Base-by-base conservation (phyloP, 805 yeast genomes). In the Kazachstania psychrophila region DNA sequence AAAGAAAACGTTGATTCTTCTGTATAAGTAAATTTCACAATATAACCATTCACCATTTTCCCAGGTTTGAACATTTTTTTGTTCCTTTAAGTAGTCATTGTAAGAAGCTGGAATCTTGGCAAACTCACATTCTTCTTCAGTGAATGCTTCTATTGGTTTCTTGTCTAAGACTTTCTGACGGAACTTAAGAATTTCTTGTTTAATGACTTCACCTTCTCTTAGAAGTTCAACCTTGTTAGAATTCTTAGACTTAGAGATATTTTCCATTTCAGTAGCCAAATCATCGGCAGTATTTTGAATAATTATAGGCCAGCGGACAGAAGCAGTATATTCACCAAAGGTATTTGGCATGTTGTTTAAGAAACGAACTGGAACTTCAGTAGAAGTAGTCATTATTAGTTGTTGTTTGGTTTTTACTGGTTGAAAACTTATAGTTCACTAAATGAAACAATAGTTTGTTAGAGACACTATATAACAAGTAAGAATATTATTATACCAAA, bases 21-120 rank as follows among this genome's bases (percentile, higher is more conserved):
- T 75, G 62, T 92, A 92, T 40, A 92, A 56, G 53, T 80, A 79
- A 58, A 95, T 80, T 59, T 94, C 99, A 28, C 81, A 65, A 52
- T 70, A 80, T 37, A 92, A 64, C 99, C 99, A 92, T 14, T 95
- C 95, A 1, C 89, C 94, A 7, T 79, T 68, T 31, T 66, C 62
- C 96, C 96, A 92, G 12, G 82, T 73, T 36, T 69, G 51, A 12
- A 12, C 25, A 9, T 56, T 50, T 2, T 41, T 47, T 8, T 43
- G 23, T 26, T 24, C 19, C 16, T 17, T 49, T 53, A 48, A 77
- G 61, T 24, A 72, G 3, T 68, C 69, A 60, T 89, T 84, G 63
- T 75, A 88, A 6, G 73, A 64, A 10, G 58, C 55, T 39, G 78
- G 69, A 24, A 75, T 70, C 8, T 64, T 56, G 28, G 67, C 62